Evolutionary conservation across 169 alveolate genomes (phyloP), one percentile per base, ranked within the genome.

Genomic region (Plasmodium vivax): DNA sequence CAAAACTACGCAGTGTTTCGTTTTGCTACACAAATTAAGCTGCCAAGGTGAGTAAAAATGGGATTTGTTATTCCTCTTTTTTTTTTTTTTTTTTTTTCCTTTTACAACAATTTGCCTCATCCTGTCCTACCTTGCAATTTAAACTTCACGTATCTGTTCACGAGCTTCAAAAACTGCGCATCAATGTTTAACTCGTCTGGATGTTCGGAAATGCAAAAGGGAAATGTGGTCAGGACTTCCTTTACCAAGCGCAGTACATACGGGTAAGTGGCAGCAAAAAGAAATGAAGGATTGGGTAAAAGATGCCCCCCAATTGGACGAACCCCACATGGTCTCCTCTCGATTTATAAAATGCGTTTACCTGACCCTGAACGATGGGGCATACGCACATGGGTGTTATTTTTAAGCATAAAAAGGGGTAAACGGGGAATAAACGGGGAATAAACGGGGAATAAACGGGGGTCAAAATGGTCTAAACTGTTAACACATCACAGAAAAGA

Each of bases 161-260:
- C 90, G 82, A 90, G 47, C 83, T 90, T 90, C 73, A 90, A 62
- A 90, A 36, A 90, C 12, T 43, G 19, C 19, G 90, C 27, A 80
- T 90, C 94, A 80, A 81, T 68, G 62, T 90, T 90, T 56, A 90
- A 1, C 47, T 90, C 94, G 34, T 90, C 94, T 90, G 80, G 47
- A 19, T 5, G 62, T n/a, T 54, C 38, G 16, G 45, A 51, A 85
- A 84, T 68, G 54, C 30, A 43, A 68, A 84, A 71, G 41, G 43
- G 38, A 84, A 36, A 36, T 71, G 74, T 71, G 9, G 47, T 27
- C 73, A 19, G 19, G 16, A 80, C 36, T 38, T 38, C 73, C 12
- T 41, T 80, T 80, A 80, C 56, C 10, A 80, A 19, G 8, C 14
- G 73, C 2, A 80, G 56, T 16, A 27, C 19, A 80, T 38, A 45